Conservation (phyloP, 2,329 filamentous ascomycete species). For the Ramularia collo-cygni region DNA sequence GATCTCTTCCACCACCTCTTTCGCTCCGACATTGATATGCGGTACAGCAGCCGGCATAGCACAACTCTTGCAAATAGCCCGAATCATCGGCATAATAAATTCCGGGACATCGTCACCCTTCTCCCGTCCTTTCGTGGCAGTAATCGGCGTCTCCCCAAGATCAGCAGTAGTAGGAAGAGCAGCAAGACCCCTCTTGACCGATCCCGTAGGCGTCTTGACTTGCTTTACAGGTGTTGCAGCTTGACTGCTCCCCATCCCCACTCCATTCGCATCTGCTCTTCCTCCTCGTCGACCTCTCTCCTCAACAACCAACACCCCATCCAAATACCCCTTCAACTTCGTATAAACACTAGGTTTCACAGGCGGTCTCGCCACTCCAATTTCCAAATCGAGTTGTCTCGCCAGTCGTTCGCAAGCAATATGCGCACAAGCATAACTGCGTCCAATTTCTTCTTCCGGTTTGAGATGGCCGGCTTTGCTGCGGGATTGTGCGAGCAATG, state of each 20-base stretch:
- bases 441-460: constrained; percentile 79
- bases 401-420: constrained; percentile 86
- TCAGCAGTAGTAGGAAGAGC: background rate
- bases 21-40: constrained; percentile 19
- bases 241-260: constrained; percentile 2
- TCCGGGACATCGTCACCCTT: no score
- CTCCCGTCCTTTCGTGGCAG: background rate
- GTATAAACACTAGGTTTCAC: constrained; percentile 76
- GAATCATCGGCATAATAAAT: constrained; percentile 36
- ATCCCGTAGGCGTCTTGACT: constrained; percentile 8
- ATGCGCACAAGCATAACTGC: constrained; percentile 76
- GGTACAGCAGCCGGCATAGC: constrained; percentile 13
- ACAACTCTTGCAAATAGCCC: constrained; percentile 42
- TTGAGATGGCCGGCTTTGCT: constrained; percentile 71
- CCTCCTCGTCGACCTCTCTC: constrained; percentile 13
- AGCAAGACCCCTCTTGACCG: constrained; percentile 1
- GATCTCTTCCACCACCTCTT: constrained; percentile 13
- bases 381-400: constrained; percentile 66
- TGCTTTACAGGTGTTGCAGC: constrained; percentile 1
- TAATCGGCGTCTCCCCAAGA: background rate
- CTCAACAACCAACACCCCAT: constrained; percentile 53
- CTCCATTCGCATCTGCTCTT: constrained; percentile 5
- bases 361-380: constrained; percentile 67
- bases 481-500: constrained; percentile 72
- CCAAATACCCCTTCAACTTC: constrained; percentile 73